Conservation (phyloP, 106 monocot genomes). For the Posidonia australis region DNA sequence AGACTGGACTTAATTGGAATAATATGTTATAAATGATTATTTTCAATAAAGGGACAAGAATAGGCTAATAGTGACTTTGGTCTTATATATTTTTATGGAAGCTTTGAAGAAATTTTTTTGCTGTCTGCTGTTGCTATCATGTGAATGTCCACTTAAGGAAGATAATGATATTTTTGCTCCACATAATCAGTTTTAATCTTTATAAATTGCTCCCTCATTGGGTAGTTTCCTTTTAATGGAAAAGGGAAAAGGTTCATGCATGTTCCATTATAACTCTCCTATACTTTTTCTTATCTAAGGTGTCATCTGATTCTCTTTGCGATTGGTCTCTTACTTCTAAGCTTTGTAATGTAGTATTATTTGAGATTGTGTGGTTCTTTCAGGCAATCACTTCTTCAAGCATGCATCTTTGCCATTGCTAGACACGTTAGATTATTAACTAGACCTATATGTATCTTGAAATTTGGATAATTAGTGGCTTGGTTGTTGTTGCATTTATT, state of each 20-base stretch:
- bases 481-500: neutral
- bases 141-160: constrained; percentile 6
- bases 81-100: too few species aligned
- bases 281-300: neutral
- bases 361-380: neutral
- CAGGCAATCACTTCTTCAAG: too few species aligned
- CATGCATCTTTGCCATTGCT: too few species aligned
- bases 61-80: too few species aligned
- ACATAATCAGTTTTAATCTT: neutral
- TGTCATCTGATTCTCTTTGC: neutral
- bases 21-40: too few species aligned
- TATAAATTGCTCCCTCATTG: neutral
- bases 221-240: too few species aligned
- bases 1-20: too few species aligned
- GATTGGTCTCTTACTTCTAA: neutral
- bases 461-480: neutral
- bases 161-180: neutral
- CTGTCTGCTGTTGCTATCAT: neutral
- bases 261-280: neutral
- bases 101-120: too few species aligned
- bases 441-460: neutral
- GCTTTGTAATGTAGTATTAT: neutral
- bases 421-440: too few species aligned
- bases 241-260: neutral
- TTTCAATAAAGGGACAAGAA: too few species aligned